A percentile compares a stretch with the other conserved stretches of the same genome.
Evolutionary conservation across 306 rosid species (phyloP).

Genomic region (Lathyrus aphaca): DNA sequence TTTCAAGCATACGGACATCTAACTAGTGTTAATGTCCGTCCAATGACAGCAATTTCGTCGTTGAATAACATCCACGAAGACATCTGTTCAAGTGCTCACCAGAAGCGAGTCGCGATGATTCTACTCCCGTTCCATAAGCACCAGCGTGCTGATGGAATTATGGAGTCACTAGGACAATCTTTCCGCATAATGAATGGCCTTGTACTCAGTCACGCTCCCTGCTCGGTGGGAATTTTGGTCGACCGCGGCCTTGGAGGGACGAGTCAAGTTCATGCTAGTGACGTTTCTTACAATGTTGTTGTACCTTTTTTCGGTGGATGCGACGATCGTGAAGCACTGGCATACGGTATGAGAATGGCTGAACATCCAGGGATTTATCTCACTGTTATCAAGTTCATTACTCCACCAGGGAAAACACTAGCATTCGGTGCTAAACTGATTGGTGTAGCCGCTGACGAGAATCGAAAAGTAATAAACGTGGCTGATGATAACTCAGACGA

Average conservation of each 20-base stretch:
- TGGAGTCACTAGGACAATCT: conserved; percentile 61
- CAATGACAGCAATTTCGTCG: conserved; percentile 73
- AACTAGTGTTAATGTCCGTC: conserved; percentile 59
- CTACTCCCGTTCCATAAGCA: conserved; percentile 67
- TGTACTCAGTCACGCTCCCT: conserved; percentile 65
- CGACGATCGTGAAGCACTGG: conserved; percentile 68
- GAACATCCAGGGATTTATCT: conserved; percentile 69
- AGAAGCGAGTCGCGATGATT: conserved; percentile 58
- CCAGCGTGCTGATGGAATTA: conserved; percentile 56
- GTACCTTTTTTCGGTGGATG: conserved; percentile 65
- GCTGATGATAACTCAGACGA: neutral
- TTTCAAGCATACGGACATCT: conserved; percentile 68
- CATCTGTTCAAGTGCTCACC: conserved; percentile 71
- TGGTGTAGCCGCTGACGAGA: conserved; percentile 41
- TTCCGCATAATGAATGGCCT: conserved; percentile 45
- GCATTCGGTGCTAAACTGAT: conserved; percentile 50
- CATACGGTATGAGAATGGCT: conserved; percentile 68
- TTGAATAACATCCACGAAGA: conserved; percentile 66
- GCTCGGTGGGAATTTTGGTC: conserved; percentile 67
- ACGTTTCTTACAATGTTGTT: conserved; percentile 49
- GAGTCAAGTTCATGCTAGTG: conserved; percentile 65
- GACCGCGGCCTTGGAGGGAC: conserved; percentile 75
- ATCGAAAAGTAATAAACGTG: conserved; percentile 36
- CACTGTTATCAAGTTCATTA: conserved; percentile 45
- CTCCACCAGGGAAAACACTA: conserved; percentile 45